These are phyloP conservation scores for Miscanthus lutarioriparius DNA, from an alignment of 176 grass and related monocot species.

Conservation along the genomic window DNA sequence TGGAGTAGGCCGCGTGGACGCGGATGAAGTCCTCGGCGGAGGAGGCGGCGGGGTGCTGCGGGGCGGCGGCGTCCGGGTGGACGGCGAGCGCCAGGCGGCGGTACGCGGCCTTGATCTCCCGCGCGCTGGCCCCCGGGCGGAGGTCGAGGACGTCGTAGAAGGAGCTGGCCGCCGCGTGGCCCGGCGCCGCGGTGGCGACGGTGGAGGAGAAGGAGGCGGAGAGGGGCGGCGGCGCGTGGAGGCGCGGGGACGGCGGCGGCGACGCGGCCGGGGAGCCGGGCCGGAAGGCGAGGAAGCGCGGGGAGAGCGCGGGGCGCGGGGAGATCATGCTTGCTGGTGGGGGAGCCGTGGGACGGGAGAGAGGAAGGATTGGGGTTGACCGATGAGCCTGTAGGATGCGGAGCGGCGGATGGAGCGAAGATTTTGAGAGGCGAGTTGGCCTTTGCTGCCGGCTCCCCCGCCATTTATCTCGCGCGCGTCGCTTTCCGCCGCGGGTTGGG, in stretches of 20 bases:
- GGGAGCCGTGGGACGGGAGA: neutral
- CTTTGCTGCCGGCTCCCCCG: neutral
- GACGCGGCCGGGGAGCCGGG: conserved; percentile 14
- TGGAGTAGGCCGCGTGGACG: conserved; percentile 65
- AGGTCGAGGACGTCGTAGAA: conserved; percentile 69
- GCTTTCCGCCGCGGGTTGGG: neutral
- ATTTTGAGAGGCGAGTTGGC: neutral
- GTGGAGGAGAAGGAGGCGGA: conserved; percentile 32
- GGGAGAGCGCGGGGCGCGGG: conserved; percentile 41
- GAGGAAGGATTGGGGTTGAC: neutral
- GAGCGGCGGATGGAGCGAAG: no score
- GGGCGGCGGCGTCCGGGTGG: conserved; percentile 48
- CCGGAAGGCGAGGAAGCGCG: conserved; percentile 42
- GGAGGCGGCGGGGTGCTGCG: neutral
- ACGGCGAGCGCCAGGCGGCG: conserved; percentile 53
- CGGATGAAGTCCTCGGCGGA: conserved; percentile 64
- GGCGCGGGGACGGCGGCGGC: conserved; percentile 20
- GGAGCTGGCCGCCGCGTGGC: conserved; percentile 1
- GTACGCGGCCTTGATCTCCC: conserved; percentile 69
- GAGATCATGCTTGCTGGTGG: conserved; percentile 15
- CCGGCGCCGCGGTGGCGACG: neutral
- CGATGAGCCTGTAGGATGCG: no score
- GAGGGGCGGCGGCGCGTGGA: conserved; percentile 15
- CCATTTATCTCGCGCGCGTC: neutral
- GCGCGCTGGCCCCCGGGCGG: conserved; percentile 32